Percentiles rank a stretch among this genome's conserved stretches.
Conservation (phyloP, 768 basidiomycete genomes). For the Amanita inopinata region DNA sequence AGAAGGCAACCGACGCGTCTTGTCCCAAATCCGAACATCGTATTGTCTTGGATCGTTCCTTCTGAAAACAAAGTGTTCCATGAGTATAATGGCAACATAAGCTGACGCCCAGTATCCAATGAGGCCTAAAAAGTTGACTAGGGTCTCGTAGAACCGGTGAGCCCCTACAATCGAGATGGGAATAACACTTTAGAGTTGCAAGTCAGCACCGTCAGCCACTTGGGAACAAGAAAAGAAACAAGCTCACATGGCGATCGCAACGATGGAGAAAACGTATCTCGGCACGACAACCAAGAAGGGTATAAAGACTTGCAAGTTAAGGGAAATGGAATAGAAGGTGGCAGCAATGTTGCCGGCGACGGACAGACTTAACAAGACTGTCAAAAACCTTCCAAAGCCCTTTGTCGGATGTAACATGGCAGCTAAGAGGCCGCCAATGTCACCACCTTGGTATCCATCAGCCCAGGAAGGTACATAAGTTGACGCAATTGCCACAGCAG, state of each 20-base stretch:
- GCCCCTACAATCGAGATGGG: conserved; percentile 68
- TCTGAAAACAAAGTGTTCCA: conserved; percentile 66
- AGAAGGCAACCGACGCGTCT: conserved; percentile 44
- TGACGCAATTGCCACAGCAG: conserved; percentile 52
- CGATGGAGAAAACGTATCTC: conserved; percentile 66
- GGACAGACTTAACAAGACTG: conserved; percentile 71
- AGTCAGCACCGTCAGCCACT: background rate
- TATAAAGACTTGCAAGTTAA: conserved; percentile 63
- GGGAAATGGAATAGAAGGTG: conserved; percentile 72
- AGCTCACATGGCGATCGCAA: conserved; percentile 62
- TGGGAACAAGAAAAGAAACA: background rate
- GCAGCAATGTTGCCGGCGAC: conserved; percentile 77
- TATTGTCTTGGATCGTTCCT: conserved; percentile 42
- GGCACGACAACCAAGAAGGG: conserved; percentile 53
- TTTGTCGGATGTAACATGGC: conserved; percentile 65
- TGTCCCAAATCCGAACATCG: conserved; percentile 47
- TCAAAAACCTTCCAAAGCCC: conserved; percentile 71
- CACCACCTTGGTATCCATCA: conserved; percentile 41
- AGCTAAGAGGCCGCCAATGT: conserved; percentile 62
- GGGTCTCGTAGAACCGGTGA: conserved; percentile 58
- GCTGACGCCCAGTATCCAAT: conserved; percentile 61
- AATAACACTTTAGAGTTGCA: conserved; percentile 43
- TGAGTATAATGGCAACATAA: conserved; percentile 50
- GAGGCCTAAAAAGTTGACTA: conserved; percentile 68
- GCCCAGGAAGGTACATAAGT: conserved; percentile 53